phyloP scores from a whole-genome alignment of 106 monocot species.

The Dendrobium officinale region DNA sequence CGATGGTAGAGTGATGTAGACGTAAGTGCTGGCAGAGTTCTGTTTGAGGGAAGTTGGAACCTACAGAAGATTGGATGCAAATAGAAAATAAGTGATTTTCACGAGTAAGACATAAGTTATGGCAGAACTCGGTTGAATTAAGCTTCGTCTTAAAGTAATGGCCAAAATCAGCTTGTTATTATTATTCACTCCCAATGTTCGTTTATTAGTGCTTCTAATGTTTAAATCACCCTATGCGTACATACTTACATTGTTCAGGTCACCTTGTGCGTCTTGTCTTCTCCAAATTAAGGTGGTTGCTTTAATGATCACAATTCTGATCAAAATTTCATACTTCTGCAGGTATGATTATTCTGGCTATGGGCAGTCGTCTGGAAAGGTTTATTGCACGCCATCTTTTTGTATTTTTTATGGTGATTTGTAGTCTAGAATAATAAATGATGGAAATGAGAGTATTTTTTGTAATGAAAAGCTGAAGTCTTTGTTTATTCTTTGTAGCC shows the following conservation, averaged over 20 bases:
- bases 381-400: neutral
- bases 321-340: conserved; percentile 4
- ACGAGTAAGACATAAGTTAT: neutral
- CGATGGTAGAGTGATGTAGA: no score
- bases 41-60: no score
- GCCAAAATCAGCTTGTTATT: neutral
- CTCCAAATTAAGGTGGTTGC: neutral
- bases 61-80: no score
- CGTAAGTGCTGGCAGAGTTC: no score
- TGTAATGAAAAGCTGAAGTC: neutral
- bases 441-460: neutral
- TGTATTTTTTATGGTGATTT: neutral
- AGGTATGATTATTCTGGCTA: conserved; percentile 35
- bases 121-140: neutral
- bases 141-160: neutral
- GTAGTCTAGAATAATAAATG: neutral
- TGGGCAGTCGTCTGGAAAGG: conserved; percentile 27
- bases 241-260: neutral
- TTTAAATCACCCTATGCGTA: neutral
- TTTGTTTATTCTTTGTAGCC: conserved; percentile 16
- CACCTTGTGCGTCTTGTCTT: neutral
- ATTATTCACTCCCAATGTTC: neutral
- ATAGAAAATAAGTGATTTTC: no score
- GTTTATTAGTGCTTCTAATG: neutral
- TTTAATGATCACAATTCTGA: conserved; percentile 3